Base-by-base conservation (phyloP, 306 rosid species). In the Spatholobus suberectus region DNA sequence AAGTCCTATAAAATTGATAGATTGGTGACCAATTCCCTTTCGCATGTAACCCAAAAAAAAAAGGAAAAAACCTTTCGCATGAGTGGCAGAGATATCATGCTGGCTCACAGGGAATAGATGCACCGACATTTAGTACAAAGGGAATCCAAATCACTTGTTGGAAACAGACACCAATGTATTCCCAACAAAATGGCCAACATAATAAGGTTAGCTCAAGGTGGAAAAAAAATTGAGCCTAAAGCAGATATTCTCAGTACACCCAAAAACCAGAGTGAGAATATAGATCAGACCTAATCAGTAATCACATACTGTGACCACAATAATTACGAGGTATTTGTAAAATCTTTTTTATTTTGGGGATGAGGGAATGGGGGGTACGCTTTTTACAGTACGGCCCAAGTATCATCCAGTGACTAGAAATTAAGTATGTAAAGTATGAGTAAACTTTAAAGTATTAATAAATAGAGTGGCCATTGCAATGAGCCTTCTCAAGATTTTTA, bases 401-500 rank as follows among this genome's bases (percentile, higher is more conserved):
- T 58, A 58, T 10, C 35, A 58, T 8, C 15, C 32, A 57, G 6
- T 21, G 32, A 57, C 32, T 57, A 54, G 0, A 54, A 18, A 18
- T 54, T 54, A 24, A 20, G 7, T 49, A 1, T 49, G 65, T 24
- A 3, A 4, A 3, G 32, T 17, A 63, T 32, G 70, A 29, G 44
- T 62, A 17, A 34, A 73, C 20, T 27, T 41, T 46, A 49, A 72
- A 29, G 12, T 23, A 21, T 23, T 18, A 58, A 23, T 7, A 55
- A 63, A 38, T 73, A 63, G 21, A 51, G 34, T 73, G 44, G 67
- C 8, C 14, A 21, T 81, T 44, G 75, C 85, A 62, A 62, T 52
- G 23, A 27, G 27, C 52, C 26, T 27, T 49, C 74, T n/a, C 17
- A 21, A 29, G 82, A 78, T 12, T 78, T 23, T n/a, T 40, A 57